Percentiles rank a stretch among this genome's conserved stretches.
phyloP scores from a whole-genome alignment of 164 flowering plant species.

The Buxus sempervirens region DNA sequence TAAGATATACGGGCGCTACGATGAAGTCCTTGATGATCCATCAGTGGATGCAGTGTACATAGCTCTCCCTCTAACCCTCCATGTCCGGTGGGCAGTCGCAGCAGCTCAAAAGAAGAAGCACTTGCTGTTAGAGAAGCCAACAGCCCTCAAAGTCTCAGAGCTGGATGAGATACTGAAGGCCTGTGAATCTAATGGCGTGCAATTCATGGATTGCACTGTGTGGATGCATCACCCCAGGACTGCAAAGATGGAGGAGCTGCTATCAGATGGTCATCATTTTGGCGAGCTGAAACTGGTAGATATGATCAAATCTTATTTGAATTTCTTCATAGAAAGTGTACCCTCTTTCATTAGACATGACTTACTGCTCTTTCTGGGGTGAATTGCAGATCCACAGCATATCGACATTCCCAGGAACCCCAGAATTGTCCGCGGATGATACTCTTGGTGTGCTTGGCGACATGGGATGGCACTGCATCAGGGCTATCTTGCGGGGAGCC shows the following conservation, averaged over 20 bases:
- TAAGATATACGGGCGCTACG: conserved; percentile 37
- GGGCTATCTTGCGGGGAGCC: conserved; percentile 39
- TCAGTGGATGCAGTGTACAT: conserved; percentile 42
- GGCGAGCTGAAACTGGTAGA: conserved; percentile 29
- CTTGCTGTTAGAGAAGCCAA: conserved; percentile 42
- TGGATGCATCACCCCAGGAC: conserved; percentile 53
- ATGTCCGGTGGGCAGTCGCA: conserved; percentile 33
- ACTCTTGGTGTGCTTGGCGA: conserved; percentile 45
- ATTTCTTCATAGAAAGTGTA: no score
- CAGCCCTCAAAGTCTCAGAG: conserved; percentile 30
- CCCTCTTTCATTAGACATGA: no score
- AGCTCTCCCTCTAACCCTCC: conserved; percentile 43
- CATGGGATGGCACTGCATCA: conserved; percentile 47
- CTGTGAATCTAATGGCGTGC: conserved; percentile 37
- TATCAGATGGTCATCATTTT: conserved; percentile 21
- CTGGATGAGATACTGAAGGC: conserved; percentile 33
- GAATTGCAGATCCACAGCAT: conserved; percentile 34
- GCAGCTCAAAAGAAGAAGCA: conserved; percentile 46
- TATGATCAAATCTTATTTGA: no score
- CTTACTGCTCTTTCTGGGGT: background rate
- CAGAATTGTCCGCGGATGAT: conserved; percentile 32
- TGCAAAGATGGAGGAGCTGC: conserved; percentile 25
- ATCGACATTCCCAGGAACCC: conserved; percentile 19
- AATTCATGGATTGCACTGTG: conserved; percentile 56
- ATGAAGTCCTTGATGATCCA: conserved; percentile 32